These are phyloP conservation scores for Sphaerostilbella broomeana DNA, from an alignment of 2,329 filamentous ascomycete genomes.

Conservation along the genomic window DNA sequence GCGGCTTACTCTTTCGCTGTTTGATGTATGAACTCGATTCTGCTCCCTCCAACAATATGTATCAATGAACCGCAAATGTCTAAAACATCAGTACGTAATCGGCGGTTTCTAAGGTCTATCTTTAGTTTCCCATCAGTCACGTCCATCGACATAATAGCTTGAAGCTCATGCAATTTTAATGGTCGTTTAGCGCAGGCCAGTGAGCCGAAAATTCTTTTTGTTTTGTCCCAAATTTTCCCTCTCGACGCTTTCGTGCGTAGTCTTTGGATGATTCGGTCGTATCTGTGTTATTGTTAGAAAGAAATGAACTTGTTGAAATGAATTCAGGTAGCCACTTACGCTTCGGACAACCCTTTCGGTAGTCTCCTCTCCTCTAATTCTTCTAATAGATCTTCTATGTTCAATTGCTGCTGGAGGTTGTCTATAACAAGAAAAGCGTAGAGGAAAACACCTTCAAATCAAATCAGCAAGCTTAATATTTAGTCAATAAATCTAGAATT, in stretches of 20 bases:
- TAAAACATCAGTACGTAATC: background rate
- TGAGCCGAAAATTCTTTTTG: conserved; percentile 32
- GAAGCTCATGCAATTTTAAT: conserved; percentile 35
- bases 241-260: no score
- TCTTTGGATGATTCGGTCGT: background rate
- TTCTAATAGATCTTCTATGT: no score
- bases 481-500: no score
- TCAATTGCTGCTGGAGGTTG: no score
- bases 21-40: background rate
- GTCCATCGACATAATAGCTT: conserved; percentile 25
- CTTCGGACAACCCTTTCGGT: background rate
- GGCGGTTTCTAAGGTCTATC: background rate
- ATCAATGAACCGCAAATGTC: background rate
- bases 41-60: background rate
- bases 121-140: background rate
- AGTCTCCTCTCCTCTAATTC: background rate
- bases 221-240: conserved; percentile 18
- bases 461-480: no score
- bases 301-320: background rate
- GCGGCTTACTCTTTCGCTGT: background rate
- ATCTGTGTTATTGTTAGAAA: background rate
- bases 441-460: no score
- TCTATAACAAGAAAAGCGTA: no score
- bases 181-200: conserved; percentile 33
- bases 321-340: background rate